A percentile compares a stretch with the other conserved stretches of the same genome.
Evolutionary conservation across 75 land plant species (phyloP).

Genomic region (Pinus albicaulis): DNA sequence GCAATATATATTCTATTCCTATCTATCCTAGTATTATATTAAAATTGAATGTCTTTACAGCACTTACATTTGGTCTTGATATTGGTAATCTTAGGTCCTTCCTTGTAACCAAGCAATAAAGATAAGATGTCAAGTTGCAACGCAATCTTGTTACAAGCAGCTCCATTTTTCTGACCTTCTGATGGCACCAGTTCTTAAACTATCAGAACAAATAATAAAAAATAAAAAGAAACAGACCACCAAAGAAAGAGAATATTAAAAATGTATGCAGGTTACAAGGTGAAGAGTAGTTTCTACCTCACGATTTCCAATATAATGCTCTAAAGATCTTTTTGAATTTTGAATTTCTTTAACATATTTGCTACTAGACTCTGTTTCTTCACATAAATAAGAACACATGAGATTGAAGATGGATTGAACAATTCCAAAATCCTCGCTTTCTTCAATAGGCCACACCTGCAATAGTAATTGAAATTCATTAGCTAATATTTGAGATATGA

Average conservation of each 20-base stretch:
- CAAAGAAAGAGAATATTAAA: neutral
- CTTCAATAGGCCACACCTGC: constrained; percentile 97
- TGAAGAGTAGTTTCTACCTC: constrained; percentile 40
- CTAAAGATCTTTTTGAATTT: constrained; percentile 17
- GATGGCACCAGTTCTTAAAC: constrained; percentile 8
- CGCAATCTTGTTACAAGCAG: constrained; percentile 49
- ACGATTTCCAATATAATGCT: constrained; percentile 13
- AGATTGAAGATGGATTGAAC: constrained; percentile 73
- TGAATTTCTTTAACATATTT: constrained; percentile 26
- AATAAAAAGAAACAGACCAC: neutral
- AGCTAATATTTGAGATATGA: neutral
- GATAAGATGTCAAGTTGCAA: constrained; percentile 70
- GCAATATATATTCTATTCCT: too few species aligned
- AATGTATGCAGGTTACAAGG: constrained; percentile 4
- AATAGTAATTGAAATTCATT: constrained; percentile 8
- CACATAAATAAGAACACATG: constrained; percentile 49
- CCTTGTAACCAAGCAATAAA: constrained; percentile 79
- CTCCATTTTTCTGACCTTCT: constrained; percentile 62
- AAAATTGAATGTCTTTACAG: neutral
- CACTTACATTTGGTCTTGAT: constrained; percentile 24
- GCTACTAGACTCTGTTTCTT: constrained; percentile 36
- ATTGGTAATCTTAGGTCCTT: constrained; percentile 63
- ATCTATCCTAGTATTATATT: neutral
- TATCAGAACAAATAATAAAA: neutral
- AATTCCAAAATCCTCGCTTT: constrained; percentile 73